Percentiles rank a stretch among this genome's conserved stretches.
phyloP scores from a whole-genome alignment of 192 early-diverging fungal species.

The Funneliformis mosseae region DNA sequence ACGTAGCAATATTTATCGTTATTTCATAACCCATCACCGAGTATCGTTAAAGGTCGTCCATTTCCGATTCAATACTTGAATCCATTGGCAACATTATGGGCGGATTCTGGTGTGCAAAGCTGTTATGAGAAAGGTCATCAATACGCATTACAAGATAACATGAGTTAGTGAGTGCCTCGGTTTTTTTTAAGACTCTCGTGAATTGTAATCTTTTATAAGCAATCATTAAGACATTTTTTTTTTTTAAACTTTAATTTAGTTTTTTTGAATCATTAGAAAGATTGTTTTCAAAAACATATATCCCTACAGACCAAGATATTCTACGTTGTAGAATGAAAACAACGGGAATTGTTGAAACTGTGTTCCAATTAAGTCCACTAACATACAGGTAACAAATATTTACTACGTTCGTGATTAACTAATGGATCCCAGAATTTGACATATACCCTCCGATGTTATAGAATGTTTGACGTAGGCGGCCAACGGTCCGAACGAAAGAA shows the following conservation, averaged over 20 bases:
- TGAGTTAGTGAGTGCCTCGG: constrained; percentile 71
- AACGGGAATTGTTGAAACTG: constrained; percentile 95
- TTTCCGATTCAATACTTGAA: constrained; percentile 76
- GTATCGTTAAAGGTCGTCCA: constrained; percentile 83
- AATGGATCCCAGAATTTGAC: not conserved
- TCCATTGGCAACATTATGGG: constrained; percentile 84
- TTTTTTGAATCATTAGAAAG: constrained; percentile 93
- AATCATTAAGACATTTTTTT: not conserved
- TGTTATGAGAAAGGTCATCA: constrained; percentile 81
- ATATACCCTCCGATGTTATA: constrained; percentile 29
- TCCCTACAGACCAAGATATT: constrained; percentile 95
- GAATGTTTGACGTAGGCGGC: constrained; percentile 98
- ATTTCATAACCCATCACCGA: constrained; percentile 79
- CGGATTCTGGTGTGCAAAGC: constrained; percentile 79
- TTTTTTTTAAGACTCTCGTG: constrained; percentile 31
- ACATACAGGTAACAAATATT: constrained; percentile 57
- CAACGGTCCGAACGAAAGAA: constrained; percentile 98
- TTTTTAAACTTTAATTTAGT: constrained; percentile 57
- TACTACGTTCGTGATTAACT: not conserved
- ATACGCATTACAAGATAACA: constrained; percentile 96
- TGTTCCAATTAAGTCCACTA: constrained; percentile 86
- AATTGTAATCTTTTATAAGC: not conserved
- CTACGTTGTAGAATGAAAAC: constrained; percentile 96
- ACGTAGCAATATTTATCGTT: constrained; percentile 64
- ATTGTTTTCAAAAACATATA: constrained; percentile 75